A percentile compares a stretch with the other conserved stretches of the same genome.
Conservation (phyloP, 169 alveolate genomes). For the Condylostoma magnum region DNA sequence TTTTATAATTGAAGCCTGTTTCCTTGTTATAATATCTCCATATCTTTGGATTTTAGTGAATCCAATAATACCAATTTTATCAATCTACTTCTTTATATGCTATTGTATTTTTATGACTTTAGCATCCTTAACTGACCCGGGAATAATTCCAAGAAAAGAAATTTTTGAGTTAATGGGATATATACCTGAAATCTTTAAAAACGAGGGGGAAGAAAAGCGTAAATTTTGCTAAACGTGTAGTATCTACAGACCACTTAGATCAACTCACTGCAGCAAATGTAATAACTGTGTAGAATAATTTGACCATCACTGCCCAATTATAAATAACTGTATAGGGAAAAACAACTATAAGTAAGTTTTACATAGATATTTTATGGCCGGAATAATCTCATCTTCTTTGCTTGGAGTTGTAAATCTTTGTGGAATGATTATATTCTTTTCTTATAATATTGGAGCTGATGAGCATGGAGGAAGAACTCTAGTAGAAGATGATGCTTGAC, state of each 20-base stretch:
- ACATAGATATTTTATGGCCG: conserved; percentile 38
- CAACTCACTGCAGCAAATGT: conserved; percentile 93
- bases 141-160: conserved; percentile 17
- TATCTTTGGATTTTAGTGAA: conserved; percentile 20
- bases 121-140: conserved; percentile 29
- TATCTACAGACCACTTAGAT: conserved; percentile 88
- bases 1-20: neutral
- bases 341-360: conserved; percentile 69
- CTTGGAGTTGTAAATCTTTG: conserved; percentile 15
- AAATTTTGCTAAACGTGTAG: conserved; percentile 63
- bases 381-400: neutral
- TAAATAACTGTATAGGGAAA: conserved; percentile 88
- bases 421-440: conserved; percentile 20
- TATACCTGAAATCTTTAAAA: neutral
- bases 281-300: conserved; percentile 87
- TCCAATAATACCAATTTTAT: neutral
- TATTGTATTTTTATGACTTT: conserved; percentile 7
- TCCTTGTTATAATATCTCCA: neutral
- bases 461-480: neutral
- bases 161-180: conserved; percentile 18
- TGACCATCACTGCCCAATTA: conserved; percentile 97
- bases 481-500: neutral
- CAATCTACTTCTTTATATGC: neutral
- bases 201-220: neutral
- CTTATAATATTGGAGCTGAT: neutral